Percentiles rank a stretch among this genome's conserved stretches.
Conservation (phyloP, 148 eudicot genomes). For the Vaccinium vitisidaea region DNA sequence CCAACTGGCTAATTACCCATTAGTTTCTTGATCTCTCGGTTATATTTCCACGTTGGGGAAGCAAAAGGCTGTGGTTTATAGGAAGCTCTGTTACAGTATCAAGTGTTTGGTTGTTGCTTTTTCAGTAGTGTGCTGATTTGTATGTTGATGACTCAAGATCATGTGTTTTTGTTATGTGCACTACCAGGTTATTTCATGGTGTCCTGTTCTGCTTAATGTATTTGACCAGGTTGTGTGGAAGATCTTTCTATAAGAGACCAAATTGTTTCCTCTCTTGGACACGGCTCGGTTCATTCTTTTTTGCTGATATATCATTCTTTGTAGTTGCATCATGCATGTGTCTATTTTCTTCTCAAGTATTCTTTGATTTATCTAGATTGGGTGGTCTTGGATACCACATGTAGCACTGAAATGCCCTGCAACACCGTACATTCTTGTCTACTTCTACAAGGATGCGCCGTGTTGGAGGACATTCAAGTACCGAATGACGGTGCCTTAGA, state of each 20-base stretch:
- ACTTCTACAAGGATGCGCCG: neutral
- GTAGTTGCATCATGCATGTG: neutral
- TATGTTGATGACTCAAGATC: conserved; percentile 6
- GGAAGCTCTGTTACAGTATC: conserved; percentile 15
- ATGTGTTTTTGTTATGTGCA: conserved; percentile 5
- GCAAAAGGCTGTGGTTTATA: conserved; percentile 17
- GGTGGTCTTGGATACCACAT: neutral
- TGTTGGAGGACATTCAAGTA: neutral
- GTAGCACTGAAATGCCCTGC: neutral
- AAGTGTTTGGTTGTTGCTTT: conserved; percentile 4
- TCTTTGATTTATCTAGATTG: neutral
- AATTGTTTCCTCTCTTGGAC: conserved; percentile 9
- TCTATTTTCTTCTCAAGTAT: neutral
- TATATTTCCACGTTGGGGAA: conserved; percentile 11
- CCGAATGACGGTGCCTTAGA: neutral
- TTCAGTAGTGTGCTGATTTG: conserved; percentile 16
- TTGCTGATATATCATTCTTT: neutral
- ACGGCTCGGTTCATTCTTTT: neutral
- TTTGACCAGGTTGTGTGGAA: conserved; percentile 19
- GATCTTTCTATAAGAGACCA: neutral
- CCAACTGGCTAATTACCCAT: conserved; percentile 8
- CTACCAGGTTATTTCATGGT: neutral
- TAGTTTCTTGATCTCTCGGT: conserved; percentile 14
- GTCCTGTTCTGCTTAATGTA: conserved; percentile 5
- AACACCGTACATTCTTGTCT: neutral